phyloP scores from a whole-genome alignment of 2,329 filamentous ascomycete species.

The Aspergillus versicolor region DNA sequence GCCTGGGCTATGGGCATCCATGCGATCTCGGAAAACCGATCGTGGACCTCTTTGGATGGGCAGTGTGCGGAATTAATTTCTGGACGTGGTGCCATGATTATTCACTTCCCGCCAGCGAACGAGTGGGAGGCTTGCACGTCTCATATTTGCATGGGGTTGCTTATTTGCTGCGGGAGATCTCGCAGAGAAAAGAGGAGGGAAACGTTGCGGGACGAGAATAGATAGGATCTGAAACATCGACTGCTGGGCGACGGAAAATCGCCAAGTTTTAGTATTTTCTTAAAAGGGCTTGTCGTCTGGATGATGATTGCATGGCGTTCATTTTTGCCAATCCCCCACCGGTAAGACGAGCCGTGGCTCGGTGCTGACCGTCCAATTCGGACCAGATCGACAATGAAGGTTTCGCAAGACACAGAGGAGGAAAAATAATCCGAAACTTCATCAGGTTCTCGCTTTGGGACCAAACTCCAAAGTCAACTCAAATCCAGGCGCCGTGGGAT shows the following conservation, averaged over 20 bases:
- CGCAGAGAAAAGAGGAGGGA: background rate
- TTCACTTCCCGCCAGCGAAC: background rate
- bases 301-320: background rate
- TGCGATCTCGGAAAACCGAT: background rate
- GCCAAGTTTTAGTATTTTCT: background rate
- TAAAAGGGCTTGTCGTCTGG: background rate
- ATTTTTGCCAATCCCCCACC: background rate
- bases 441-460: background rate
- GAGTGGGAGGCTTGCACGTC: slow-evolving; percentile 7
- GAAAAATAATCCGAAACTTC: background rate
- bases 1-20: background rate
- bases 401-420: background rate
- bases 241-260: background rate
- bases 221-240: background rate
- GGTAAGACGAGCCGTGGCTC: background rate
- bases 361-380: background rate
- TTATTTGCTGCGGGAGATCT: background rate
- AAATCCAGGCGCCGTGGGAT: background rate
- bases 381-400: background rate
- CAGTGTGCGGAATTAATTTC: background rate
- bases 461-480: background rate
- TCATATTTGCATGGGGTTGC: slow-evolving; percentile 6
- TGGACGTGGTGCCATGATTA: slow-evolving; percentile 9
- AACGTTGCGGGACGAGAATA: background rate
- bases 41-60: background rate